A percentile compares a stretch with the other conserved stretches of the same genome.
Conservation (phyloP, 2,329 filamentous ascomycete species). For the Monosporascus sp. region DNA sequence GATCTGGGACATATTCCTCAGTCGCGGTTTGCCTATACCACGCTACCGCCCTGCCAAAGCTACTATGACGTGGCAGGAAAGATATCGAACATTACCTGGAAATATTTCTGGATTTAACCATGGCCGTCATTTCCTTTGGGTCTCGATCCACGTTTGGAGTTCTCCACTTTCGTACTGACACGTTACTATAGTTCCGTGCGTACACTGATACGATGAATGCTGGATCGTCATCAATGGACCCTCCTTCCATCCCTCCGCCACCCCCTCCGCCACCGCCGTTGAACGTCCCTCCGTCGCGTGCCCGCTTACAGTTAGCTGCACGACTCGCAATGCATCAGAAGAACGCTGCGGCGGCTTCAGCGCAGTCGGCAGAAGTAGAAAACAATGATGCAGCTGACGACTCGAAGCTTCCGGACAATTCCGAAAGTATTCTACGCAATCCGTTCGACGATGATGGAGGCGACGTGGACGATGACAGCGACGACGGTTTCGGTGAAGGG, state of each 20-base stretch:
- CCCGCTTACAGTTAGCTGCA: slow-evolving; percentile 83
- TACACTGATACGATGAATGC: slow-evolving; percentile 52
- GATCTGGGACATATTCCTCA: no score
- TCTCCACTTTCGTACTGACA: not conserved
- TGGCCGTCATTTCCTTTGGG: not conserved
- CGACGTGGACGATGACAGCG: slow-evolving; percentile 46
- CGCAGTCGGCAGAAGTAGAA: slow-evolving; percentile 34
- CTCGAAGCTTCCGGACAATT: slow-evolving; percentile 12
- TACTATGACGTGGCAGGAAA: no score
- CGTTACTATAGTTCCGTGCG: slow-evolving; percentile 46
- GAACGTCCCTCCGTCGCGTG: slow-evolving; percentile 80
- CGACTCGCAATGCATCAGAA: slow-evolving; percentile 73
- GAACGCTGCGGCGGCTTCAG: slow-evolving; percentile 42
- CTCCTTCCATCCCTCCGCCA: slow-evolving; percentile 54
- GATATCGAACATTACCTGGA: no score
- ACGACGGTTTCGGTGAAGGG: slow-evolving; percentile 31
- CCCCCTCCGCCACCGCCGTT: slow-evolving; percentile 70
- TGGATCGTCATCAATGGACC: slow-evolving; percentile 43
- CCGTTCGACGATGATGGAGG: slow-evolving; percentile 39
- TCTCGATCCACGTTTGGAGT: not conserved
- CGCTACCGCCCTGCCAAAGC: no score
- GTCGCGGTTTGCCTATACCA: no score
- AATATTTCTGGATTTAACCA: no score
- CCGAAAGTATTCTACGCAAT: slow-evolving; percentile 23
- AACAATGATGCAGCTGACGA: slow-evolving; percentile 34